A percentile compares a stretch with the other conserved stretches of the same genome.
phyloP scores from a whole-genome alignment of 352 stramenopile genomes.

The Elongisporangium senticosum region DNA sequence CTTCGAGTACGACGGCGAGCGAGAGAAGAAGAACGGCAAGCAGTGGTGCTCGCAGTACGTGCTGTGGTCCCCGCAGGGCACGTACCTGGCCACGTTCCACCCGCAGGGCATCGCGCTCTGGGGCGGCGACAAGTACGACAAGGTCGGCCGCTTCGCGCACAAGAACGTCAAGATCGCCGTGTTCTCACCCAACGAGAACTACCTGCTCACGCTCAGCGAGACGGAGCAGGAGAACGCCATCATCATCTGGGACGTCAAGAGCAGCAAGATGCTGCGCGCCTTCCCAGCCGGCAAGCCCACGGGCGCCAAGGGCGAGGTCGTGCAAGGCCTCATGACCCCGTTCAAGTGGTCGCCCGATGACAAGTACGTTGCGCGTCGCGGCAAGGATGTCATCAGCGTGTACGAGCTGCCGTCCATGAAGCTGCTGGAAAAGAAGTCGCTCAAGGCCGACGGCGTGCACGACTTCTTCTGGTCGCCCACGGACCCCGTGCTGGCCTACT shows the following conservation, averaged over 20 bases:
- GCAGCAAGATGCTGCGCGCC: constrained; percentile 75
- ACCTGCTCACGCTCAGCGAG: constrained; percentile 96
- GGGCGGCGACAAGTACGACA: constrained; percentile 96
- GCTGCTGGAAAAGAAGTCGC: constrained; percentile 97
- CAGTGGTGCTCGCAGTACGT: constrained; percentile 98
- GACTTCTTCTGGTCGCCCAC: constrained; percentile 98
- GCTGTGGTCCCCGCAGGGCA: constrained; percentile 95
- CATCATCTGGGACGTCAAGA: constrained; percentile 96
- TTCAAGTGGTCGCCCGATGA: constrained; percentile 97
- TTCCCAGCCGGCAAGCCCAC: constrained; percentile 81
- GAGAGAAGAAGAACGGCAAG: constrained; percentile 94
- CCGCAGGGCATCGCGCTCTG: constrained; percentile 96
- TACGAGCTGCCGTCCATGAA: constrained; percentile 97
- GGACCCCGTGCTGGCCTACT: constrained; percentile 94
- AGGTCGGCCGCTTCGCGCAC: constrained; percentile 95
- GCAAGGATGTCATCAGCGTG: constrained; percentile 89
- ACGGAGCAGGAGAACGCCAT: constrained; percentile 91
- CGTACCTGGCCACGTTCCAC: constrained; percentile 98
- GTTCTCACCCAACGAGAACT: constrained; percentile 96
- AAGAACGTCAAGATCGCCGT: constrained; percentile 92
- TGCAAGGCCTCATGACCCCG: constrained; percentile 73
- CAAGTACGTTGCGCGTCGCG: constrained; percentile 93
- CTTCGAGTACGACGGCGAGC: constrained; percentile 93
- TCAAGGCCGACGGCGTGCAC: constrained; percentile 91
- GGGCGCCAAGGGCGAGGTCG: constrained; percentile 62